Conservation (phyloP, 1,139 yeast genomes). For the Debaryomycetaceae sp. region DNA sequence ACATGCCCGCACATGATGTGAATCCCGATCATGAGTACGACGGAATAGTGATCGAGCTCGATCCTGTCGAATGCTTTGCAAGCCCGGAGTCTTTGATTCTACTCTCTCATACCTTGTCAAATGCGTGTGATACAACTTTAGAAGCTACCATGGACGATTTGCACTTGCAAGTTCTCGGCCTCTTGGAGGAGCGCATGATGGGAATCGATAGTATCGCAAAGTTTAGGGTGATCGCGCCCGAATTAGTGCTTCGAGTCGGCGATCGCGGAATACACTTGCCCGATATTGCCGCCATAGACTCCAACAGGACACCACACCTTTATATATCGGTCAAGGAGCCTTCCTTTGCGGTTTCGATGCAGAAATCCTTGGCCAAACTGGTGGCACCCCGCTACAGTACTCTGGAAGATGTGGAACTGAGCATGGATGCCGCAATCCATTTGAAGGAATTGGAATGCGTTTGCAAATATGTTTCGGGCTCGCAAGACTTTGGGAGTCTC, state of each 20-base stretch:
- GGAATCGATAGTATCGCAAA: slow-evolving; percentile 31
- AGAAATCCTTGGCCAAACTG: slow-evolving; percentile 3
- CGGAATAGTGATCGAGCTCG: slow-evolving; percentile 43
- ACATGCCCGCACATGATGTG: slow-evolving; percentile 27
- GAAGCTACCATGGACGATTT: slow-evolving; percentile 49
- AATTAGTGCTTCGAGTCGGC: slow-evolving; percentile 36
- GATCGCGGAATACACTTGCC: slow-evolving; percentile 9
- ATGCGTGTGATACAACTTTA: slow-evolving; percentile 26
- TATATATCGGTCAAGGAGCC: slow-evolving; percentile 24
- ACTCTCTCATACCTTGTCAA: slow-evolving; percentile 20
- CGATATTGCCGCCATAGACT: slow-evolving; percentile 7
- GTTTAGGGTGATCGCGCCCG: slow-evolving; percentile 41
- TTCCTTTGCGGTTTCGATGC: slow-evolving; percentile 21
- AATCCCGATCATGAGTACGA: slow-evolving; percentile 43
- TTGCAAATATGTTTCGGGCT: neutral
- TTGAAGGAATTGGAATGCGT: slow-evolving; percentile 13
- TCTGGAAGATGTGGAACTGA: slow-evolving; percentile 3
- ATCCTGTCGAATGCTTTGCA: slow-evolving; percentile 25
- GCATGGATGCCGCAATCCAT: slow-evolving; percentile 18
- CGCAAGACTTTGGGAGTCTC: no score
- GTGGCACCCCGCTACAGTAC: no score
- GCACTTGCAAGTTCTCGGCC: slow-evolving; percentile 48
- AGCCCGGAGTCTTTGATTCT: slow-evolving; percentile 25
- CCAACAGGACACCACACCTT: slow-evolving; percentile 12
- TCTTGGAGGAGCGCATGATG: slow-evolving; percentile 25